Conservation (phyloP, 2,329 filamentous ascomycete genomes). For the Thielaviopsis musarum region DNA sequence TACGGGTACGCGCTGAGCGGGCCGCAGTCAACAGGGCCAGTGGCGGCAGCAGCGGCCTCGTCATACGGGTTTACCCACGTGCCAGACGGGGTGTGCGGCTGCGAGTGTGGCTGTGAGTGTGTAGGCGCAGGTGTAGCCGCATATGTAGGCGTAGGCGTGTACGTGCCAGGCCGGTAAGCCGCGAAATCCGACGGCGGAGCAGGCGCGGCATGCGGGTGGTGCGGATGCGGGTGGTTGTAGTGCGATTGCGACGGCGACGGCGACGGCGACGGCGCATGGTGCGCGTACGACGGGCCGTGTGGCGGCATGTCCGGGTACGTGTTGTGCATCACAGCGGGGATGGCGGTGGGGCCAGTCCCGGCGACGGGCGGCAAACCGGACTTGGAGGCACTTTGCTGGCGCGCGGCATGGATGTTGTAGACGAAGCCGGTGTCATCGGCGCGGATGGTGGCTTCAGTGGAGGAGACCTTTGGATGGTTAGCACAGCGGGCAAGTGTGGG, state of each 20-base stretch:
- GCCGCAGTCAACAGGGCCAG: slow-evolving; percentile 23
- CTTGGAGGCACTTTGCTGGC: slow-evolving; percentile 19
- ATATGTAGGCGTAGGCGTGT: neutral
- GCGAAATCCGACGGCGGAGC: slow-evolving; percentile 17
- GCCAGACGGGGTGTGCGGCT: no score
- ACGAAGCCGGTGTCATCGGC: slow-evolving; percentile 19
- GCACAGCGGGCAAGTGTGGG: no score
- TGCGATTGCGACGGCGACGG: no score
- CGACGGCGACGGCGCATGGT: slow-evolving; percentile 16
- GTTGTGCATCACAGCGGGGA: neutral
- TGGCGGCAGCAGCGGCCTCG: slow-evolving; percentile 21
- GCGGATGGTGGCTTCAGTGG: slow-evolving; percentile 21
- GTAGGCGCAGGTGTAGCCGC: no score
- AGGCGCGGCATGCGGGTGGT: no score
- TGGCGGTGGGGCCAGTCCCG: neutral
- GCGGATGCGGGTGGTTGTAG: no score
- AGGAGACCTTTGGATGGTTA: slow-evolving; percentile 20
- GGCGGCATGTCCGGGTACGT: neutral
- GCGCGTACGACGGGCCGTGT: slow-evolving; percentile 15
- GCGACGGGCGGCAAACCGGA: slow-evolving; percentile 16
- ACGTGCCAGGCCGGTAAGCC: slow-evolving; percentile 15
- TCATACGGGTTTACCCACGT: neutral
- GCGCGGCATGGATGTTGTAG: slow-evolving; percentile 23
- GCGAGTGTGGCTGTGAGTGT: no score
- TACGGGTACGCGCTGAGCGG: slow-evolving; percentile 22